These are phyloP conservation scores for Fraxinus albicans DNA, from an alignment of 305 asterid genomes.

Conservation along the genomic window DNA sequence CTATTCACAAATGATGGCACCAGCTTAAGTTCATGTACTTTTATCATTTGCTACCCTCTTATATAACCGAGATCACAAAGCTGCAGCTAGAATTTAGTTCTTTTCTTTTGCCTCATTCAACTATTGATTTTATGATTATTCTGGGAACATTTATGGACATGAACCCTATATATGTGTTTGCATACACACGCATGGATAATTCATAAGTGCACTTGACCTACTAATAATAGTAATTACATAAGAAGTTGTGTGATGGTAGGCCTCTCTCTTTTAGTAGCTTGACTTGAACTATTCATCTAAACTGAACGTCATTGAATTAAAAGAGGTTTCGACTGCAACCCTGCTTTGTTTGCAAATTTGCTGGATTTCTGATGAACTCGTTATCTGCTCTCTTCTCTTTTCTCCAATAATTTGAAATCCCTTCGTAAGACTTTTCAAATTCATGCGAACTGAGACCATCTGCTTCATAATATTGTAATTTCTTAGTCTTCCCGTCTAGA, in stretches of 20 bases:
- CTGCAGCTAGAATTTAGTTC: background rate
- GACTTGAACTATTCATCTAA: background rate
- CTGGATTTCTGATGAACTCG: background rate
- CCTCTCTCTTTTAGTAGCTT: background rate
- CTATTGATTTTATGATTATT: background rate
- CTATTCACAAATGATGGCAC: too few relatives aligned
- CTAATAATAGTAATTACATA: background rate
- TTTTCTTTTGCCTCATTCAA: background rate
- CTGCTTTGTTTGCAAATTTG: background rate
- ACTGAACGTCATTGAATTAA: background rate
- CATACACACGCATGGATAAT: background rate
- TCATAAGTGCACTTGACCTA: background rate
- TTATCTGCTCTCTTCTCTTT: background rate
- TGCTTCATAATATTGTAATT: background rate
- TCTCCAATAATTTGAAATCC: background rate
- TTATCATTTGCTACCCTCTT: background rate
- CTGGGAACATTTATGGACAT: background rate
- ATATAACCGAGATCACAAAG: background rate
- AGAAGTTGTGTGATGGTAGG: background rate
- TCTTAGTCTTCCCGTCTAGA: background rate
- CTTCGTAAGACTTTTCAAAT: background rate
- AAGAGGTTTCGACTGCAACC: background rate
- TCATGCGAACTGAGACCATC: background rate
- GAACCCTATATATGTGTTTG: background rate
- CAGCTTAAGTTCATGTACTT: background rate